Conservation (phyloP, 2,329 filamentous ascomycete genomes). For the Fusarium euwallaceae region DNA sequence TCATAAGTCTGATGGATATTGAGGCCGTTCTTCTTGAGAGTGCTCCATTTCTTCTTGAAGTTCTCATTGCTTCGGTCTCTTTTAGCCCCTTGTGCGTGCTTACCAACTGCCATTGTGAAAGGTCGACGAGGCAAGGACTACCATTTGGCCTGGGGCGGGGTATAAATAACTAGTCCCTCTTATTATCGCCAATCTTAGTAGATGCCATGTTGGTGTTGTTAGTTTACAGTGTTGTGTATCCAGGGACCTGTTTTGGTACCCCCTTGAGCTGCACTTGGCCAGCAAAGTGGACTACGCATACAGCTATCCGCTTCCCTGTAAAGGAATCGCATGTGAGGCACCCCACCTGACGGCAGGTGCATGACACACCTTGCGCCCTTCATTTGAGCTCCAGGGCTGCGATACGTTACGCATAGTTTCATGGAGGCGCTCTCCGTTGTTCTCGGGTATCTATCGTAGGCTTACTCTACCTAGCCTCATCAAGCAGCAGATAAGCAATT, state of each 20-base stretch:
- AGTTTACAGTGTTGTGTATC: slow-evolving; percentile 2
- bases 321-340: neutral
- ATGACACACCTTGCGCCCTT: neutral
- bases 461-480: neutral
- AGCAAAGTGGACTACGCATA: neutral
- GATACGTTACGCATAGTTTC: neutral
- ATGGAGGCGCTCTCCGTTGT: neutral
- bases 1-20: slow-evolving; percentile 17
- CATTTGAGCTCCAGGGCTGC: neutral
- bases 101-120: neutral
- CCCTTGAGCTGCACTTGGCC: neutral
- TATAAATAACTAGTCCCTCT: neutral
- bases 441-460: neutral
- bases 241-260: slow-evolving; percentile 5
- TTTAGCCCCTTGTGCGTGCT: slow-evolving; percentile 3
- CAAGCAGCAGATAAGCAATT: neutral
- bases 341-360: neutral
- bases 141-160: neutral
- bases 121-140: neutral
- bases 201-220: neutral
- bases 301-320: neutral
- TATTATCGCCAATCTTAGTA: neutral
- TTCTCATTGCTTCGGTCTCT: slow-evolving; percentile 27
- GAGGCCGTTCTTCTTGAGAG: slow-evolving; percentile 19
- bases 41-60: slow-evolving; percentile 22